Evolutionary conservation across 768 basidiomycete genomes (phyloP).

Genomic region (Rhizopogon roseolus): DNA sequence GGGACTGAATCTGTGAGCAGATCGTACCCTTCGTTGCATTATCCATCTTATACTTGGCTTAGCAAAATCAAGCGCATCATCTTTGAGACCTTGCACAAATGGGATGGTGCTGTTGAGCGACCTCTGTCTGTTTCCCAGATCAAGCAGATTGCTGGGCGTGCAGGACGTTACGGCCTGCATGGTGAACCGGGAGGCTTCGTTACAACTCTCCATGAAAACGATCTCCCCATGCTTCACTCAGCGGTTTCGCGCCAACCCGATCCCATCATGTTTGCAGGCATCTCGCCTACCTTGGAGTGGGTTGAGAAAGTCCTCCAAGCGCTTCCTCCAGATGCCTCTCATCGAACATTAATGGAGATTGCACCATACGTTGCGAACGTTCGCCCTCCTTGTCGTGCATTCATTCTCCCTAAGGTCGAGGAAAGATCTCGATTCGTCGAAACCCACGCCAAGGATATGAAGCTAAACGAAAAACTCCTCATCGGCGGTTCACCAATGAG

Average conservation of each 20-base stretch:
- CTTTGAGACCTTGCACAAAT: constrained; percentile 70
- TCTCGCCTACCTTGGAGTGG: constrained; percentile 29
- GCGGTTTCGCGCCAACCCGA: constrained; percentile 50
- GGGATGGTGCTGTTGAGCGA: constrained; percentile 40
- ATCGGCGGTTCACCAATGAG: constrained; percentile 51
- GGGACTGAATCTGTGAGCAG: constrained; percentile 89
- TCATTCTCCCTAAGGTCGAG: constrained; percentile 16
- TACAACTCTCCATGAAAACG: constrained; percentile 62
- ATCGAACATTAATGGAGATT: constrained; percentile 43
- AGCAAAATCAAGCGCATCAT: constrained; percentile 92
- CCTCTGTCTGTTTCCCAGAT: constrained; percentile 68
- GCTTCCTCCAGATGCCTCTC: constrained; percentile 39
- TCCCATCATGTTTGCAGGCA: constrained; percentile 47
- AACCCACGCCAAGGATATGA: constrained; percentile 28
- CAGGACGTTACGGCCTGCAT: constrained; percentile 82
- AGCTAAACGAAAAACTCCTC: constrained; percentile 38
- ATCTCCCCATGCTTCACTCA: constrained; percentile 54
- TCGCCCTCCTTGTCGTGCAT: constrained; percentile 39
- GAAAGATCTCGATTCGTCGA: constrained; percentile 42
- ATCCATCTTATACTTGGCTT: background rate
- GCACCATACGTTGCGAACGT: constrained; percentile 43
- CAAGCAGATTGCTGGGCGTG: constrained; percentile 94
- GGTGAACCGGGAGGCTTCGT: constrained; percentile 55
- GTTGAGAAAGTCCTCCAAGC: constrained; percentile 26
- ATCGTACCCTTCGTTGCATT: background rate